Percentiles rank a stretch among this genome's conserved stretches.
Evolutionary conservation across 306 rosid species (phyloP).

Genomic region (Argentina anserina): DNA sequence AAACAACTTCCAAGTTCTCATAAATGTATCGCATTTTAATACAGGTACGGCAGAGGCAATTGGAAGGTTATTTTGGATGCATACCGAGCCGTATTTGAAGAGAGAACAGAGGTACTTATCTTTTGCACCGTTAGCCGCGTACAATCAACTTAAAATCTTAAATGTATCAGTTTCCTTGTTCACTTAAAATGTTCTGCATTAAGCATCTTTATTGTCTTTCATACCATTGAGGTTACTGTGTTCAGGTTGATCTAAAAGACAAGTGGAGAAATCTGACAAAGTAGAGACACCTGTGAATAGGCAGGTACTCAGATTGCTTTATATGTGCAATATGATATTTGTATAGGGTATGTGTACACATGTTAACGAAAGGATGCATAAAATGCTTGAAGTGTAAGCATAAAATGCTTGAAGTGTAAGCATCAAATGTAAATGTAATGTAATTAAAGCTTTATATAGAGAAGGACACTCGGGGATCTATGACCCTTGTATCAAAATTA

Average conservation of each 20-base stretch:
- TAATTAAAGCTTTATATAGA: too few relatives aligned
- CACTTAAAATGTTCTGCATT: conserved; percentile 6
- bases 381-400: too few relatives aligned
- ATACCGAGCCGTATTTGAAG: conserved; percentile 48
- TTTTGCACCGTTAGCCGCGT: background rate
- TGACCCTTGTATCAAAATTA: too few relatives aligned
- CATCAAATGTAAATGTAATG: too few relatives aligned
- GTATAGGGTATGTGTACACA: too few relatives aligned
- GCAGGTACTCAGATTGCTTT: background rate
- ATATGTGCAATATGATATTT: background rate
- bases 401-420: too few relatives aligned
- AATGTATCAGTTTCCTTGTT: background rate
- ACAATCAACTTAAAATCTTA: background rate
- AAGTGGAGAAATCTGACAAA: conserved; percentile 81
- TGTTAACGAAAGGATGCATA: too few relatives aligned
- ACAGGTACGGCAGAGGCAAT: conserved; percentile 74
- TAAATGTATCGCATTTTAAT: conserved; percentile 20
- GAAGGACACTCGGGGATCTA: too few relatives aligned
- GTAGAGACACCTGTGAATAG: conserved; percentile 8
- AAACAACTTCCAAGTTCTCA: conserved; percentile 14
- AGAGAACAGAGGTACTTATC: conserved; percentile 63
- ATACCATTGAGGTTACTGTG: conserved; percentile 12
- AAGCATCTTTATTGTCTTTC: conserved; percentile 6
- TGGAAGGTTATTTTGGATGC: conserved; percentile 57
- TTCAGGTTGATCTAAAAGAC: conserved; percentile 88